Base-by-base conservation (phyloP, 345 rosid genomes). In the Camelina sativa region DNA sequence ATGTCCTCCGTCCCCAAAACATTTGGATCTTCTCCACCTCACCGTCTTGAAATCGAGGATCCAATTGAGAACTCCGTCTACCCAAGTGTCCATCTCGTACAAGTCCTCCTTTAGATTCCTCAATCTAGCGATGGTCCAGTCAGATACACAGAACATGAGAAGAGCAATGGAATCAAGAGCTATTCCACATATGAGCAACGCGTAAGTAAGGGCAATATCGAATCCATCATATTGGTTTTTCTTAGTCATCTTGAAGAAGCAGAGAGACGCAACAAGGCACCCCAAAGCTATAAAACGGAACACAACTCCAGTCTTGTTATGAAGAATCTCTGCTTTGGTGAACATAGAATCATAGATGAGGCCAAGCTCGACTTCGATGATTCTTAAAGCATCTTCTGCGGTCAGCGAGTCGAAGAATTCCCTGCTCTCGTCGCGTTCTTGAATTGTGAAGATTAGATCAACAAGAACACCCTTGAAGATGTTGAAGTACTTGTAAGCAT, bases 201-300 rank as follows among this genome's bases (percentile, higher is more conserved):
- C 77, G 67, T 85, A 87, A 7, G 96, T 87, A 56, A 92, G 66
- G 11, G 62, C 73, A 2, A 89, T 78, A 67, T 92, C 92, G 23
- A 83, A 25, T 0, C 16, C 50, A 10, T 76, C 68, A 13, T 78
- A 86, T 0, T 62, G 67, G 2, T 75, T 22, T 73, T 84, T 80
- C 19, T 71, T 70, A 2, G 11, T 51, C 20, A 71, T 73, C 15
- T 11, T 22, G 65, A 71, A 83, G 71, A 48, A 40, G 71, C 85
- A 89, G 38, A 88, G 75, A 3, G 90, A 73, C 9, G 76, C 56
- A 38, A 76, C 61, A 22, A 85, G 79, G 0, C 74, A 71, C 7
- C 72, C 65, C 12, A 74, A 67, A 6, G 88, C 79, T 9, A 71
- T 40, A 11, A 77, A 11, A 54, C 87, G 81, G 48, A 79, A 73